phyloP scores from a whole-genome alignment of 768 basidiomycete genomes.

The Rubroboletus satanas region DNA sequence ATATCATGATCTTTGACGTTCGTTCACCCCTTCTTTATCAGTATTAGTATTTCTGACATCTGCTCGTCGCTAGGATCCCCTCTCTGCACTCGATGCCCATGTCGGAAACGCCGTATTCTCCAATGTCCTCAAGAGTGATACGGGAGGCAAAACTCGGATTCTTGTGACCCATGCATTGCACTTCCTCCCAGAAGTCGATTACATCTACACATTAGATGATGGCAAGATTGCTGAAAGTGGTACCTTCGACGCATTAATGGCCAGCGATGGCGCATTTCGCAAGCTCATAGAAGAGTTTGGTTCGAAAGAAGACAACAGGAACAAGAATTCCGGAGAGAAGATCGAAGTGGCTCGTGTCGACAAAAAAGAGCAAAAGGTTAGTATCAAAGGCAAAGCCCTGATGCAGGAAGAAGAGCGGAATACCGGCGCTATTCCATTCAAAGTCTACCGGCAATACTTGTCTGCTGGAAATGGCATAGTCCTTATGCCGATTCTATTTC shows the following conservation, averaged over 20 bases:
- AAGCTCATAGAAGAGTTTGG: slow-evolving; percentile 77
- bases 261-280: slow-evolving; percentile 61
- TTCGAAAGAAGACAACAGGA: slow-evolving; percentile 46
- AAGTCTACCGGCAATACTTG: slow-evolving; percentile 50
- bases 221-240: slow-evolving; percentile 79
- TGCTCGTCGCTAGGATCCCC: slow-evolving; percentile 52
- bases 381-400: slow-evolving; percentile 45
- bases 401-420: slow-evolving; percentile 87
- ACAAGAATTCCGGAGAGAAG: slow-evolving; percentile 38
- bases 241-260: slow-evolving; percentile 70
- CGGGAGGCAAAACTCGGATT: slow-evolving; percentile 70
- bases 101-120: slow-evolving; percentile 87
- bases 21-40: slow-evolving; percentile 6
- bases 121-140: slow-evolving; percentile 67
- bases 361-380: slow-evolving; percentile 33
- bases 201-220: slow-evolving; percentile 74
- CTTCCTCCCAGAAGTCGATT: slow-evolving; percentile 84
- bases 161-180: slow-evolving; percentile 92
- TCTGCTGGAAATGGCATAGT: slow-evolving; percentile 63
- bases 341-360: slow-evolving; percentile 28
- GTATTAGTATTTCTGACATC: neutral
- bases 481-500: slow-evolving; percentile 61
- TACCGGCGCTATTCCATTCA: slow-evolving; percentile 48
- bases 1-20: slow-evolving; percentile 81
- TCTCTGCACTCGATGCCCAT: slow-evolving; percentile 90